A percentile compares a stretch with the other conserved stretches of the same genome.
Conservation (phyloP, 2,329 filamentous ascomycete species). For the Zymoseptoria brevis region DNA sequence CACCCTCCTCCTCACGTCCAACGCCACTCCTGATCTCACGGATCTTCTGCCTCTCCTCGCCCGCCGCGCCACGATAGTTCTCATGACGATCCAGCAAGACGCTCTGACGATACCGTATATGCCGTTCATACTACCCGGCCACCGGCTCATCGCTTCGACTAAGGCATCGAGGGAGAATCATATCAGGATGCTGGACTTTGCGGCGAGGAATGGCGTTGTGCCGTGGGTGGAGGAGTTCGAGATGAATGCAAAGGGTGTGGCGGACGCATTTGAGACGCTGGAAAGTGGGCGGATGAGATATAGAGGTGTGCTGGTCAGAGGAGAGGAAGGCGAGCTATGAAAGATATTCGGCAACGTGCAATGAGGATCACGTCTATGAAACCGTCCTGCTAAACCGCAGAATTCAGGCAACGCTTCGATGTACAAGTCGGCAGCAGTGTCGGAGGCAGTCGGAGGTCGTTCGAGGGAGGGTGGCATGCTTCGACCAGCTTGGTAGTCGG, state of each 20-base stretch:
- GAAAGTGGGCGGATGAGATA: slow-evolving; percentile 39
- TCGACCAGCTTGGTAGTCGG: not conserved
- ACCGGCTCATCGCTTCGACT: slow-evolving; percentile 27
- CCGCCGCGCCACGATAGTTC: slow-evolving; percentile 26
- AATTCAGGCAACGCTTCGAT: slow-evolving; percentile 35
- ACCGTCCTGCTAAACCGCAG: slow-evolving; percentile 14
- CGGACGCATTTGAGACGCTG: slow-evolving; percentile 35
- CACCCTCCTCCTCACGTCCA: slow-evolving; percentile 25
- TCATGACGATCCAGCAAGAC: slow-evolving; percentile 30
- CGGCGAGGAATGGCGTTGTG: slow-evolving; percentile 35
- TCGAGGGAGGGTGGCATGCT: slow-evolving; percentile 23
- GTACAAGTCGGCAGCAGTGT: slow-evolving; percentile 29
- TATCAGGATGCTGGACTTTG: slow-evolving; percentile 38
- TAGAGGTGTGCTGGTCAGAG: slow-evolving; percentile 31
- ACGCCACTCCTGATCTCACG: slow-evolving; percentile 23
- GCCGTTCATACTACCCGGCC: slow-evolving; percentile 29
- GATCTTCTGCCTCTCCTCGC: slow-evolving; percentile 23
- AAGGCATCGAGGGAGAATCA: slow-evolving; percentile 27
- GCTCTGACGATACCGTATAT: slow-evolving; percentile 27
- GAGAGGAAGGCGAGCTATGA: not conserved
- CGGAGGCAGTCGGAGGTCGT: slow-evolving; percentile 31
- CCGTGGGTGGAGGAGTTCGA: slow-evolving; percentile 39
- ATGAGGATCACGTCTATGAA: no score
- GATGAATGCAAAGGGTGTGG: slow-evolving; percentile 34
- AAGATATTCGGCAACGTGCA: not conserved